Evolutionary conservation across 441 rosid species (phyloP).

Genomic region (Croton laevigatus): DNA sequence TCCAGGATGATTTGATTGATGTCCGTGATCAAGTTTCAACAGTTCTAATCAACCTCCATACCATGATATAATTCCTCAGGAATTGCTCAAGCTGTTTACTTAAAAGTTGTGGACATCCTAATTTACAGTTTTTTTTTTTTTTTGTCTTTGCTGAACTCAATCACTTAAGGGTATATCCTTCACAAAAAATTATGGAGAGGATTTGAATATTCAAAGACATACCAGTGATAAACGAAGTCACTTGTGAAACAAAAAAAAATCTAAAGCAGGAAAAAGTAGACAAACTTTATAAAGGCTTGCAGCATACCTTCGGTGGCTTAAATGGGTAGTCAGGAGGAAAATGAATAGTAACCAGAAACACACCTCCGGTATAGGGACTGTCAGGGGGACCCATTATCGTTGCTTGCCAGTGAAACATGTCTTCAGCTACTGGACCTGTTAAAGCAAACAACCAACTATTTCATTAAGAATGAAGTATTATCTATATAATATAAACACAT

Average conservation of each 20-base stretch:
- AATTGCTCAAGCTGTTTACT: not conserved
- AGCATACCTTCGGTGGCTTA: conserved; percentile 68
- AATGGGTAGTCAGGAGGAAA: conserved; percentile 79
- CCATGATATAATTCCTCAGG: not conserved
- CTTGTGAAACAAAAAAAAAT: not conserved
- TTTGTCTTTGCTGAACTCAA: not conserved
- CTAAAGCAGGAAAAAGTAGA: not conserved
- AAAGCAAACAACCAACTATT: not conserved
- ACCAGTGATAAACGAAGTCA: not conserved
- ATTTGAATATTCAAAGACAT: not conserved
- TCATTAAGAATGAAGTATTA: not conserved
- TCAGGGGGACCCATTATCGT: conserved; percentile 80
- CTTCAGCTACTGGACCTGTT: conserved; percentile 72
- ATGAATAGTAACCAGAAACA: conserved; percentile 65
- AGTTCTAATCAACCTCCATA: not conserved
- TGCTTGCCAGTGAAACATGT: conserved; percentile 86
- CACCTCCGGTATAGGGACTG: conserved; percentile 76
- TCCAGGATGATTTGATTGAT: not conserved
- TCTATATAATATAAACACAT: not conserved
- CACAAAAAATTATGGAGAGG: not conserved
- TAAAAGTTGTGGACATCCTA: not conserved
- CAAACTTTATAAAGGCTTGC: not conserved
- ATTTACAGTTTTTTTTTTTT: not conserved
- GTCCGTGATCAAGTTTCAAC: not conserved
- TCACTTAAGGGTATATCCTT: not conserved